Evolutionary conservation across 1,284 basidiomycete species (phyloP), one percentile per base, ranked within the genome.

Genomic region (Leccinum pachyderme): DNA sequence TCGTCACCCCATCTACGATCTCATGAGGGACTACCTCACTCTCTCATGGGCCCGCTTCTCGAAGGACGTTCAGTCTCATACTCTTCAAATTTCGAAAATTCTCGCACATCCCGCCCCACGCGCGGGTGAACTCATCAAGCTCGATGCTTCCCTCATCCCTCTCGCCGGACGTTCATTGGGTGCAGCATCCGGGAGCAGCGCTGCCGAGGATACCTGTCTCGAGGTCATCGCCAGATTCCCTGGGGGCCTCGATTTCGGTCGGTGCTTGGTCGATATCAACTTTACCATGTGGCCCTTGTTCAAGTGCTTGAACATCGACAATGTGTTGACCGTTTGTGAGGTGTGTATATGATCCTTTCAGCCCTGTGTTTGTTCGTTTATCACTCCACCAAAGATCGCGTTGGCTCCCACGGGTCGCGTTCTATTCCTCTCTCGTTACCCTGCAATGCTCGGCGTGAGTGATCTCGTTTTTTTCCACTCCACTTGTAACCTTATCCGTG

Each of bases 281-380:
- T 95, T 96, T 69, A 93, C 94, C 48, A 93, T 97, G 84, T 98
- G 95, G 94, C 95, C 95, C 0, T 70, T 98, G 52, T 98, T 98
- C 82, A 93, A 96, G 70, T 91, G 90, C 60, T 74, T 98, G 56
- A 95, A 95, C 64, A 83, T 98, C 56, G 95, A 97, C 70, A 95
- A 97, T 67, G 91, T 98, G 58, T 74, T 98, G 55, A 95, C 91
- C 27, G 90, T 94, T 56, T 93, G 93, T 68, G 95, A 98, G 81
- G 91, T 90, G 62, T 44, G 78, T 29, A 27, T 41, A 18, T 18
- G 18, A 18, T 50, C 12, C 37, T n/a, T 52, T 41, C 28, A 46
- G 31, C 32, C 52, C 50, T 55, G 49, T 53, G 29, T 8, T 6
- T 5, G 31, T 32, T 32, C 31, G 31, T 32, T 32, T 15, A 5